phyloP scores from a whole-genome alignment of 345 rosid genomes.

The Chamaenerion angustifolium region DNA sequence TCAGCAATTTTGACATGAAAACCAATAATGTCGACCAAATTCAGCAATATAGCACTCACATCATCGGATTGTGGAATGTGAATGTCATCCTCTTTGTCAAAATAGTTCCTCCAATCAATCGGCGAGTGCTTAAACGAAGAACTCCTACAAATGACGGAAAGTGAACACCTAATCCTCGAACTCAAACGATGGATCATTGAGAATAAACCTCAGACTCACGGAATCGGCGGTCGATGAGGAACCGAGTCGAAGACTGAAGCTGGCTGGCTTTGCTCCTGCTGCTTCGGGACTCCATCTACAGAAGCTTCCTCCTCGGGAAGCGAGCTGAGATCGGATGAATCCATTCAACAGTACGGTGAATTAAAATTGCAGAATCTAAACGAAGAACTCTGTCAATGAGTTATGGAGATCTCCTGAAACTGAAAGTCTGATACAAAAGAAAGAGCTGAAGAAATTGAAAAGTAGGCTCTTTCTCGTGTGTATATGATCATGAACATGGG shows the following conservation, averaged over 20 bases:
- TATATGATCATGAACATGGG: too few relatives aligned
- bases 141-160: constrained; percentile 22
- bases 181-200: background rate
- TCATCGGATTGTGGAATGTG: constrained; percentile 48
- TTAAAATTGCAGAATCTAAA: too few relatives aligned
- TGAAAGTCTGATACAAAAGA: too few relatives aligned
- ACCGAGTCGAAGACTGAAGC: constrained; percentile 40
- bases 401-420: too few relatives aligned
- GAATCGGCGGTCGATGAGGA: constrained; percentile 51
- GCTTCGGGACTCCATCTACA: constrained; percentile 13
- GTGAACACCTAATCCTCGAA: background rate
- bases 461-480: too few relatives aligned
- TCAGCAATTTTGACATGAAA: background rate
- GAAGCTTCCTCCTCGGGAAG: constrained; percentile 32
- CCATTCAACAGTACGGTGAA: constrained; percentile 18
- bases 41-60: constrained; percentile 23
- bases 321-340: constrained; percentile 30
- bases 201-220: constrained; percentile 16
- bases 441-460: too few relatives aligned
- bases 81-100: constrained; percentile 71
- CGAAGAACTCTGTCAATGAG: too few relatives aligned
- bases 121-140: constrained; percentile 49
- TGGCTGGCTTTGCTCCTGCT: constrained; percentile 11
- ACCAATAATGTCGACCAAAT: background rate
- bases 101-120: constrained; percentile 51